Conservation (phyloP, 2,329 filamentous ascomycete genomes). For the Pyricularia sp. region DNA sequence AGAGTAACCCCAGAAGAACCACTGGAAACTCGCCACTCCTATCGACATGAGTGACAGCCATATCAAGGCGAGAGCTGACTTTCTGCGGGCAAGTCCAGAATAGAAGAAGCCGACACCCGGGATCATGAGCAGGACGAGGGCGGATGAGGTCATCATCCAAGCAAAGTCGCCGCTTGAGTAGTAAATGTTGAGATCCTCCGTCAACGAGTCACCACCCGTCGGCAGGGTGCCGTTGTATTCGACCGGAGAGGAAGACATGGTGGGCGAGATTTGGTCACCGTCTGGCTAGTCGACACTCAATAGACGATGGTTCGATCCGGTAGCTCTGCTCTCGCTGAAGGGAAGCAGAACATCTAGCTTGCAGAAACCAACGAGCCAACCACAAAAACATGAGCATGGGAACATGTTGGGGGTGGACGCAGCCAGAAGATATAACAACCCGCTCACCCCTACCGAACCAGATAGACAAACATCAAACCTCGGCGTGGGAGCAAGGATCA, state of each 20-base stretch:
- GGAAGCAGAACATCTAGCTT: background rate
- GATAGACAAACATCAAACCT: background rate
- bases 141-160: slow-evolving; percentile 75
- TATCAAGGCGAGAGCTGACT: slow-evolving; percentile 81
- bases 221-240: slow-evolving; percentile 42
- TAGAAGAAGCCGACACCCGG: slow-evolving; percentile 94
- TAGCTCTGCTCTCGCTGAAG: background rate
- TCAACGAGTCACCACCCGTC: slow-evolving; percentile 44
- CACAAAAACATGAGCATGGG: background rate
- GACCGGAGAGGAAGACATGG: slow-evolving; percentile 23
- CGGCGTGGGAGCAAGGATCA: background rate
- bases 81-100: slow-evolving; percentile 78
- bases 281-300: background rate
- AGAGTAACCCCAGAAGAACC: slow-evolving; percentile 92
- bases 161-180: slow-evolving; percentile 80
- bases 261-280: background rate
- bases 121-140: slow-evolving; percentile 84
- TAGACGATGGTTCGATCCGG: background rate
- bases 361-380: background rate
- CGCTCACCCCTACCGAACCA: background rate
- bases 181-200: slow-evolving; percentile 70
- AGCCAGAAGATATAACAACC: background rate
- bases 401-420: background rate
- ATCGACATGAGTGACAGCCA: slow-evolving; percentile 86
- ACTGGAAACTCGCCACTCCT: slow-evolving; percentile 79